phyloP scores from a whole-genome alignment of 805 yeast genomes.

The Kockiozyma suomiensis region DNA sequence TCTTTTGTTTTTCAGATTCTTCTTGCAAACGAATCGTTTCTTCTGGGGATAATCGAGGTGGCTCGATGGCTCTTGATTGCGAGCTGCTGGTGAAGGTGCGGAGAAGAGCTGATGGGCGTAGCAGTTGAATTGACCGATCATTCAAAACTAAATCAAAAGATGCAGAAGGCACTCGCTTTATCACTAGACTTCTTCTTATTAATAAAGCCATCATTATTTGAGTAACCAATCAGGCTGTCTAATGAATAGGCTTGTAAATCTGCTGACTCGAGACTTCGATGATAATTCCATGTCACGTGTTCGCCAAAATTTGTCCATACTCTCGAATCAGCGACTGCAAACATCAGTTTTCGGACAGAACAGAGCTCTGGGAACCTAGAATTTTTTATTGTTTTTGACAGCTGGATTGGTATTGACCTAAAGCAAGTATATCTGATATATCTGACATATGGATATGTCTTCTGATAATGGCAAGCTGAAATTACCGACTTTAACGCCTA shows the following conservation, averaged over 20 bases:
- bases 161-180: background rate
- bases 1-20: background rate
- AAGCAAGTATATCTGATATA: background rate
- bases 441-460: background rate
- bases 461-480: background rate
- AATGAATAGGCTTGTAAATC: too few relatives aligned
- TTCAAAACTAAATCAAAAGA: background rate
- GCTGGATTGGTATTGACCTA: background rate
- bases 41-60: slow-evolving; percentile 10
- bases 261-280: background rate
- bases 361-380: background rate
- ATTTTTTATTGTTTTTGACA: background rate
- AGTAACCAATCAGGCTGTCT: too few relatives aligned
- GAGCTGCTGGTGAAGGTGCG: slow-evolving; percentile 5
- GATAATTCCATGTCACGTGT: background rate
- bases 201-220: background rate
- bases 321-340: background rate
- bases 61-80: slow-evolving; percentile 16
- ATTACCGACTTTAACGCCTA: slow-evolving; percentile 2
- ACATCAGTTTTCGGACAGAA: background rate
- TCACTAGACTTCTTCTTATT: background rate
- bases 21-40: slow-evolving; percentile 1
- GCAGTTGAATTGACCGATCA: background rate
- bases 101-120: background rate
- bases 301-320: background rate